These are phyloP conservation scores for Blastocystis sp. DNA, from an alignment of 352 stramenopile genomes.

Conservation along the genomic window DNA sequence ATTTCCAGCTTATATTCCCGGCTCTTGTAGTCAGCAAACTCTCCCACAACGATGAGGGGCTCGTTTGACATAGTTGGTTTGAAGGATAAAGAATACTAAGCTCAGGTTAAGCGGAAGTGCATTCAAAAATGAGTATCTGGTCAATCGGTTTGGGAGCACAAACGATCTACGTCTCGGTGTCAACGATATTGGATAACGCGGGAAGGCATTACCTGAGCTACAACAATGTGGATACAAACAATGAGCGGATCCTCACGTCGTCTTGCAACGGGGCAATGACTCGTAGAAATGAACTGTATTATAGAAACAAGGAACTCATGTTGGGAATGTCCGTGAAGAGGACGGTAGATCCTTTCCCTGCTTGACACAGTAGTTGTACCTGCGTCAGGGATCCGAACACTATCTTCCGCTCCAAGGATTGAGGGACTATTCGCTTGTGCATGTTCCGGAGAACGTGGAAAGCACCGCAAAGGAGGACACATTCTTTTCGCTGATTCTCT, in stretches of 20 bases:
- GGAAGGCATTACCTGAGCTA: neutral
- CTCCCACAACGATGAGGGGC: neutral
- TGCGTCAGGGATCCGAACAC: neutral
- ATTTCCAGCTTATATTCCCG: neutral
- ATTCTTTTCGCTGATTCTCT: neutral
- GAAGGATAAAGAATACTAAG: neutral
- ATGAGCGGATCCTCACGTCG: neutral
- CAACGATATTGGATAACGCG: neutral
- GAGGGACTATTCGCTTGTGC: neutral
- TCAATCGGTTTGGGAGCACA: neutral
- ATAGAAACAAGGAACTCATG: neutral
- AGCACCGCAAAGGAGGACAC: neutral
- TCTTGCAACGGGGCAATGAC: too few relatives aligned
- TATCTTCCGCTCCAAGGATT: neutral
- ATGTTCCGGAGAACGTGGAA: neutral
- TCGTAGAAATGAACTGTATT: neutral
- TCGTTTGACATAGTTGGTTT: neutral
- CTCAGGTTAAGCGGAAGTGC: neutral
- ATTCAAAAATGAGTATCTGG: neutral
- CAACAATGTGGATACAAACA: neutral
- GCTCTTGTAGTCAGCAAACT: neutral
- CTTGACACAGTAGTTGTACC: neutral
- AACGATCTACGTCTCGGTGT: neutral
- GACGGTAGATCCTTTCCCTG: neutral
- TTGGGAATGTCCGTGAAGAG: neutral